Evolutionary conservation across 257 asterid genomes (phyloP).

Genomic region (Solanum ossicruentum): DNA sequence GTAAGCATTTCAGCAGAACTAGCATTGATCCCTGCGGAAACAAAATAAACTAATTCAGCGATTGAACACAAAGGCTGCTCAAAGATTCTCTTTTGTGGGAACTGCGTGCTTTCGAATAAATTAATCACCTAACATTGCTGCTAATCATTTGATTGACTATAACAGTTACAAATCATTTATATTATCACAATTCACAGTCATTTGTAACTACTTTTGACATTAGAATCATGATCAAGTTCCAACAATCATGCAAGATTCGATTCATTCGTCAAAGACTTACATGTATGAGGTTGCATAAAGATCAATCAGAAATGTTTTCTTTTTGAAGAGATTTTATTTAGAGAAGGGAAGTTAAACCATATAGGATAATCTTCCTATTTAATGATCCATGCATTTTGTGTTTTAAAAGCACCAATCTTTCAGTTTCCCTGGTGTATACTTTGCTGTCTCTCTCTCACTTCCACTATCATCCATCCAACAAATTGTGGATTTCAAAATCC

Average conservation of each 20-base stretch:
- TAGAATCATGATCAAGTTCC: background rate
- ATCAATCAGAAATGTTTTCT: background rate
- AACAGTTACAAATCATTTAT: background rate
- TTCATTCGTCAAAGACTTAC: background rate
- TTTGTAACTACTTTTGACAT: background rate
- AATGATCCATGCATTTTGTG: background rate
- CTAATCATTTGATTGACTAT: background rate
- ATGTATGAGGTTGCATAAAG: background rate
- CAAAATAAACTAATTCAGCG: background rate
- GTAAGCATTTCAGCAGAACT: background rate
- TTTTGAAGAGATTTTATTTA: background rate
- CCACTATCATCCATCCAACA: background rate
- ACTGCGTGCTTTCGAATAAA: background rate
- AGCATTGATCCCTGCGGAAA: background rate
- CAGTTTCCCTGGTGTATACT: background rate
- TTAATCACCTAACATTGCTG: background rate
- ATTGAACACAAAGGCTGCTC: background rate
- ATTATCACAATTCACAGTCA: background rate
- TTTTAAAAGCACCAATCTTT: background rate
- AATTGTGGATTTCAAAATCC: background rate
- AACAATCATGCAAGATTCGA: background rate
- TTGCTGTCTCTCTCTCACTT: background rate
- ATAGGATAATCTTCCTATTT: background rate
- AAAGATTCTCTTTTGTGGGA: background rate
- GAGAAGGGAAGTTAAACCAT: background rate